A percentile compares a stretch with the other conserved stretches of the same genome.
These are phyloP conservation scores for Cinchona pubescens DNA, from an alignment of 257 asterid genomes.

Conservation along the genomic window DNA sequence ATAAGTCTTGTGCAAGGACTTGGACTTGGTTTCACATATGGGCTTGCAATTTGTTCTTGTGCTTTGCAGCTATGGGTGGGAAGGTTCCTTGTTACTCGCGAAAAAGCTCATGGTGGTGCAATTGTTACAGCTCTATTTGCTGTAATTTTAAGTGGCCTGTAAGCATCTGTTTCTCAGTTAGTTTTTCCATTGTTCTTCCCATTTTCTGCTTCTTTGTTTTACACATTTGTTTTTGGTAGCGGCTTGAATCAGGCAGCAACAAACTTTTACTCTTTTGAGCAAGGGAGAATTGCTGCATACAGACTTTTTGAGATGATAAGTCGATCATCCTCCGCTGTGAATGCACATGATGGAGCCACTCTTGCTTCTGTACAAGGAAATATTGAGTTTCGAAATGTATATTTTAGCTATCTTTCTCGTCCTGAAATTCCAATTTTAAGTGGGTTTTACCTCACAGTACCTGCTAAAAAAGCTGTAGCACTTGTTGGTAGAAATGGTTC, in stretches of 20 bases:
- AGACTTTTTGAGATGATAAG: conserved; percentile 95
- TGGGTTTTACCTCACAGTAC: conserved; percentile 96
- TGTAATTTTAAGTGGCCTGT: conserved; percentile 99
- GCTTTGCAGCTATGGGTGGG: conserved; percentile 99
- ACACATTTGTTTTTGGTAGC: conserved; percentile 39
- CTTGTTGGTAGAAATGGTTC: conserved; percentile 99
- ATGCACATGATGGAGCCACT: conserved; percentile 79
- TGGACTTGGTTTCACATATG: conserved; percentile 99
- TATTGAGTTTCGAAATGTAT: conserved; percentile 96
- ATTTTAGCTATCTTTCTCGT: conserved; percentile 96
- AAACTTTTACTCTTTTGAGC: conserved; percentile 94
- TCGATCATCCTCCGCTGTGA: conserved; percentile 75
- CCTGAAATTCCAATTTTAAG: conserved; percentile 99
- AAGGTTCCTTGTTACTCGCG: conserved; percentile 68
- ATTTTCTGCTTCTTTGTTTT: conserved; percentile 2
- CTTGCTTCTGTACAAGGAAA: conserved; percentile 92
- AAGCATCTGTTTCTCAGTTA: conserved; percentile 40
- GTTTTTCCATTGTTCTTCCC: conserved; percentile 17
- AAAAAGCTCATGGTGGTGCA: conserved; percentile 92
- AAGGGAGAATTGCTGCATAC: conserved; percentile 99
- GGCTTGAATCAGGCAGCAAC: conserved; percentile 99
- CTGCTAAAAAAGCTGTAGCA: conserved; percentile 97
- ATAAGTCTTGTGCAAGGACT: conserved; percentile 99
- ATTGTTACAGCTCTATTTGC: conserved; percentile 88
- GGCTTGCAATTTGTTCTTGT: conserved; percentile 99